These are phyloP conservation scores for Rhododendron molle DNA, from an alignment of 148 eudicot genomes.

Conservation along the genomic window DNA sequence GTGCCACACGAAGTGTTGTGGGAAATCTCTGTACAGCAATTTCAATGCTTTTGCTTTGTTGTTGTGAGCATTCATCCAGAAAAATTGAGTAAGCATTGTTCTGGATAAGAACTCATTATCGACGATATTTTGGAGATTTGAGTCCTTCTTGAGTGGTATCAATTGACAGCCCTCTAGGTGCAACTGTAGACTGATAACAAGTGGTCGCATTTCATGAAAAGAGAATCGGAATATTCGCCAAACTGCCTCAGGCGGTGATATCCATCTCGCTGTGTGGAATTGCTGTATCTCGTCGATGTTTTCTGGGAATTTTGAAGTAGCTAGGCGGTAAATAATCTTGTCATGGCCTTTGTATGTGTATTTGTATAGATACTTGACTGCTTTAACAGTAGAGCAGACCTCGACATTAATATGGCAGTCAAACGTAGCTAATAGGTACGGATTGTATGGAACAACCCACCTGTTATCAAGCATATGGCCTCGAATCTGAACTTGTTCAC, in stretches of 20 bases:
- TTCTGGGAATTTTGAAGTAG: background rate
- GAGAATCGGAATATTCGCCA: background rate
- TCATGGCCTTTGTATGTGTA: background rate
- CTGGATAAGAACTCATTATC: background rate
- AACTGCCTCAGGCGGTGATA: background rate
- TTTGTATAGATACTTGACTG: background rate
- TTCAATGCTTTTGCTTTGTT: background rate
- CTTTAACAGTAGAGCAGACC: background rate
- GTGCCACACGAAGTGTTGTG: background rate
- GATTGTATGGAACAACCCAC: background rate
- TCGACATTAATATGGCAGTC: background rate
- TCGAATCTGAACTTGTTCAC: too few species aligned
- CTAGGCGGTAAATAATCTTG: background rate
- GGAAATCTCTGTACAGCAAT: background rate
- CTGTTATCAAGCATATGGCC: background rate
- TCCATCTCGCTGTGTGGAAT: background rate
- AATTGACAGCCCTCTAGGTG: background rate
- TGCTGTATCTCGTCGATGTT: background rate
- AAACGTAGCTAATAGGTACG: background rate
- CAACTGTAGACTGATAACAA: background rate
- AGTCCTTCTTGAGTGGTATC: background rate
- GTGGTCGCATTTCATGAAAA: background rate
- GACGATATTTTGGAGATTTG: background rate
- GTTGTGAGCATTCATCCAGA: background rate
- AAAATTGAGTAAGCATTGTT: background rate